phyloP scores from a whole-genome alignment of 2,329 filamentous ascomycete species.

The Colletotrichum sp. region DNA sequence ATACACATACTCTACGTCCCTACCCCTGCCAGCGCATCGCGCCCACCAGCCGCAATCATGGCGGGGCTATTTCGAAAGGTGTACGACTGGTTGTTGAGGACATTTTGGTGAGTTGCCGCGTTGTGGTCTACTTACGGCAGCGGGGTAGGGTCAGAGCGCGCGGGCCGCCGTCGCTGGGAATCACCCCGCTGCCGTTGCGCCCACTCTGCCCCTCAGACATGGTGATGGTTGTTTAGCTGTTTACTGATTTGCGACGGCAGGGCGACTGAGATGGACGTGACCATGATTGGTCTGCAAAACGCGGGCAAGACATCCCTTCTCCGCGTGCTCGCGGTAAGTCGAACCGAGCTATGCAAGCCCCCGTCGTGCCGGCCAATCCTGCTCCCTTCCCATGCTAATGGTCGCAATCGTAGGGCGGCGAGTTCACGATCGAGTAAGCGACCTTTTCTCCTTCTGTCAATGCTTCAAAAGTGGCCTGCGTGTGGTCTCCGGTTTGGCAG shows the following conservation, averaged over 20 bases:
- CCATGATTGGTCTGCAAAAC: slow-evolving; percentile 98
- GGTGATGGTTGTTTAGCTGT: background rate
- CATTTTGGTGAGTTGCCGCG: slow-evolving; percentile 81
- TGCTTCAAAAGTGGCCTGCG: background rate
- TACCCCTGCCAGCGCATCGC: slow-evolving; percentile 19
- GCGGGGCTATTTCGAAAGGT: slow-evolving; percentile 90
- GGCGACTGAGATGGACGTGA: slow-evolving; percentile 99
- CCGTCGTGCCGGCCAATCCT: background rate
- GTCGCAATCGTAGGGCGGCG: slow-evolving; percentile 73
- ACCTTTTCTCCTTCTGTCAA: slow-evolving; percentile 16
- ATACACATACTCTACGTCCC: background rate
- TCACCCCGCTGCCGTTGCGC: slow-evolving; percentile 6
- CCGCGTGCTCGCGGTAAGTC: slow-evolving; percentile 89
- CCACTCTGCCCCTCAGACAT: background rate
- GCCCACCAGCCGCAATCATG: slow-evolving; percentile 61
- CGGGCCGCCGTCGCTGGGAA: slow-evolving; percentile 4
- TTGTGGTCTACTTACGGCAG: background rate
- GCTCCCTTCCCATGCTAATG: slow-evolving; percentile 38
- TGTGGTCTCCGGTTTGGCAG: background rate
- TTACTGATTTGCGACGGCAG: slow-evolving; percentile 51
- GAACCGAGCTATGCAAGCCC: slow-evolving; percentile 23
- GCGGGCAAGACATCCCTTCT: slow-evolving; percentile 96
- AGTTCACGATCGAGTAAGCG: slow-evolving; percentile 98
- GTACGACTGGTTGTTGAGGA: slow-evolving; percentile 97
- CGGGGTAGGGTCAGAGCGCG: slow-evolving; percentile 12